A percentile compares a stretch with the other conserved stretches of the same genome.
Conservation (phyloP, 768 basidiomycete genomes). For the Scleroderma bovista region DNA sequence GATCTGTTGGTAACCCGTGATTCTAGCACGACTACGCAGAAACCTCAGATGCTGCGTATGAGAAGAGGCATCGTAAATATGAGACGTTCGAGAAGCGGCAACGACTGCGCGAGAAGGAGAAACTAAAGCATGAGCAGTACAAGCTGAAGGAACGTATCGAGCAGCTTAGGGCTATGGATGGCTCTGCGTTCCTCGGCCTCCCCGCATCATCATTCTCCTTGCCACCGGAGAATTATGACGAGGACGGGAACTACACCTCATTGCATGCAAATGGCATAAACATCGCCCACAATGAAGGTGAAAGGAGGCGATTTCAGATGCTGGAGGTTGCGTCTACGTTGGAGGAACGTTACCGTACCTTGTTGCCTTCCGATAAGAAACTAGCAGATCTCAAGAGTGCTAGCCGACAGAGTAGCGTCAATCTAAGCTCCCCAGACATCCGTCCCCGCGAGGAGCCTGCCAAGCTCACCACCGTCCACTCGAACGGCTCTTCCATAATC, state of each 20-base stretch:
- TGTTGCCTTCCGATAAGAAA: conserved; percentile 62
- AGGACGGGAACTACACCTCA: conserved; percentile 23
- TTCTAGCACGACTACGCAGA: conserved; percentile 47
- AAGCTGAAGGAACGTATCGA: conserved; percentile 88
- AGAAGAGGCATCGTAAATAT: conserved; percentile 80
- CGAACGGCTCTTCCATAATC: conserved; percentile 22
- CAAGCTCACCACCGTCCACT: conserved; percentile 11
- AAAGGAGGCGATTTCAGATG: conserved; percentile 69
- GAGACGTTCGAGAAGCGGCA: conserved; percentile 83
- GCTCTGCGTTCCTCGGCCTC: conserved; percentile 58
- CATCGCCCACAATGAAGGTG: conserved; percentile 52
- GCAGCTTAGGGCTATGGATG: conserved; percentile 71
- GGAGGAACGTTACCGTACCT: conserved; percentile 69
- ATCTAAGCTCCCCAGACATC: conserved; percentile 11
- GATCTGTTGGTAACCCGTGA: conserved; percentile 4
- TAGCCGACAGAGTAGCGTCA: conserved; percentile 12
- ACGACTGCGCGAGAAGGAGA: conserved; percentile 85
- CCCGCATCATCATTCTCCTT: conserved; percentile 54
- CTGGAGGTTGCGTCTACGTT: conserved; percentile 58
- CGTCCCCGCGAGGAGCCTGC: conserved; percentile 10
- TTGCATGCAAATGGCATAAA: conserved; percentile 32
- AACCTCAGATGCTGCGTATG: conserved; percentile 76
- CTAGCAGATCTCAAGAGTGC: conserved; percentile 29
- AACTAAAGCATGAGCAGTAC: conserved; percentile 87
- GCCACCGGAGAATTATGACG: conserved; percentile 19